A percentile compares a stretch with the other conserved stretches of the same genome.
These are phyloP conservation scores for Phylloboletellus chloephorus DNA, from an alignment of 1,284 basidiomycete genomes.

Conservation along the genomic window DNA sequence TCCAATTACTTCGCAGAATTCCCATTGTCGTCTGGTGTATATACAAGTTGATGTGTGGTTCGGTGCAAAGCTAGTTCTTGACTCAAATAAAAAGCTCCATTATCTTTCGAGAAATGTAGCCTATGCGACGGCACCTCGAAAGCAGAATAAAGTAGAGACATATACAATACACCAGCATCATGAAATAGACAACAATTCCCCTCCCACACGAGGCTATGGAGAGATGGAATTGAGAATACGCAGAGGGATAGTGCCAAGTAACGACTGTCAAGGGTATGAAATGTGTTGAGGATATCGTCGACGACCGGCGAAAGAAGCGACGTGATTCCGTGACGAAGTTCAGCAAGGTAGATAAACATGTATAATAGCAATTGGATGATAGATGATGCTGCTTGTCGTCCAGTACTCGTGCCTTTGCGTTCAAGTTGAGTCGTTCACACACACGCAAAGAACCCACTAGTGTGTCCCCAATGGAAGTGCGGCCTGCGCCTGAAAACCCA, in stretches of 20 bases:
- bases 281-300: slow-evolving; percentile 27
- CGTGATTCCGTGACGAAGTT: slow-evolving; percentile 24
- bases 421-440: slow-evolving; percentile 5
- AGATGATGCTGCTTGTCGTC: slow-evolving; percentile 33
- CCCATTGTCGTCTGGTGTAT: neutral
- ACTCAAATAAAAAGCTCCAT: slow-evolving; percentile 20
- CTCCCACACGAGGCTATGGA: slow-evolving; percentile 6
- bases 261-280: slow-evolving; percentile 30
- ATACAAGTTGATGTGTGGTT: neutral
- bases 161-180: slow-evolving; percentile 30
- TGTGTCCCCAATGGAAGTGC: slow-evolving; percentile 24
- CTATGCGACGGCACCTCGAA: slow-evolving; percentile 13
- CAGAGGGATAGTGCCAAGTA: slow-evolving; percentile 17
- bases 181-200: slow-evolving; percentile 27
- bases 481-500: slow-evolving; percentile 27
- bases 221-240: slow-evolving; percentile 14
- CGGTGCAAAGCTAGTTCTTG: slow-evolving; percentile 1
- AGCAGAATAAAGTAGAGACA: slow-evolving; percentile 30
- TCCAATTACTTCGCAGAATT: neutral
- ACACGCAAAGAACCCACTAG: slow-evolving; percentile 17
- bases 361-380: slow-evolving; percentile 31
- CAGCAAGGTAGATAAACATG: slow-evolving; percentile 33
- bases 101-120: slow-evolving; percentile 20
- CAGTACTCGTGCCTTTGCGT: slow-evolving; percentile 22
- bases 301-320: slow-evolving; percentile 30